Evolutionary conservation across 2,329 filamentous ascomycete genomes (phyloP).

Genomic region (Arthrobotrys sphaeroides): DNA sequence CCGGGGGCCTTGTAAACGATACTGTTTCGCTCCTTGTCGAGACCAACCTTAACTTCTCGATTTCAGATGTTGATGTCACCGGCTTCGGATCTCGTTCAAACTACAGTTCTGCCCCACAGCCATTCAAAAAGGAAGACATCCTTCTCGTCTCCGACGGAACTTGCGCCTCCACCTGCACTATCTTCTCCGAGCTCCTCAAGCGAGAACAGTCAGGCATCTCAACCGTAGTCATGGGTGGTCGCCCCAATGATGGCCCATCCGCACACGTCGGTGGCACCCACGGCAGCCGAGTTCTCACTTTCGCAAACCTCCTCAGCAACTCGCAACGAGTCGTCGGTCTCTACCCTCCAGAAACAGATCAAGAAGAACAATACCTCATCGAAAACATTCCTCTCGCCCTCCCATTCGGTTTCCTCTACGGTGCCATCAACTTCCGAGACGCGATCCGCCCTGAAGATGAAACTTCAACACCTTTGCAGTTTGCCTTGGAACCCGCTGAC

Average conservation of each 20-base stretch:
- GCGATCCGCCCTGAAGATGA: conserved; percentile 39
- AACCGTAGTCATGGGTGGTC: conserved; percentile 63
- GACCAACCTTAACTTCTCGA: conserved; percentile 4
- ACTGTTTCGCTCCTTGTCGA: conserved; percentile 60
- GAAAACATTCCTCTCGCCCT: conserved; percentile 24
- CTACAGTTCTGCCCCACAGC: conserved; percentile 51
- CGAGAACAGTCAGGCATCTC: conserved; percentile 65
- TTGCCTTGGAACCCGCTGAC: conserved; percentile 64
- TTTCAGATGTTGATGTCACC: conserved; percentile 21
- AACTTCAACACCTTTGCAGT: conserved; percentile 63
- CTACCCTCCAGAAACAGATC: conserved; percentile 15
- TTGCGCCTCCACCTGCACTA: conserved; percentile 71
- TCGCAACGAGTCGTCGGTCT: neutral
- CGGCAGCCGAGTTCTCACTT: conserved; percentile 63
- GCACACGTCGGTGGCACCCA: conserved; percentile 71
- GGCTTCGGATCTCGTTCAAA: conserved; percentile 53
- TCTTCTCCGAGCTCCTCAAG: conserved; percentile 69
- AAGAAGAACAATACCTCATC: conserved; percentile 10
- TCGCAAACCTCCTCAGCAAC: conserved; percentile 23
- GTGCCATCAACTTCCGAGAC: conserved; percentile 44
- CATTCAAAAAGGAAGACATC: conserved; percentile 63
- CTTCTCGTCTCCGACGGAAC: conserved; percentile 65
- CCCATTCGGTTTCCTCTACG: conserved; percentile 16
- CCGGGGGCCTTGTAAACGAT: conserved; percentile 58
- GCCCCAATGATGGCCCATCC: conserved; percentile 38